Conservation (phyloP, 345 rosid genomes). For the Gossypium rotundifolium region DNA sequence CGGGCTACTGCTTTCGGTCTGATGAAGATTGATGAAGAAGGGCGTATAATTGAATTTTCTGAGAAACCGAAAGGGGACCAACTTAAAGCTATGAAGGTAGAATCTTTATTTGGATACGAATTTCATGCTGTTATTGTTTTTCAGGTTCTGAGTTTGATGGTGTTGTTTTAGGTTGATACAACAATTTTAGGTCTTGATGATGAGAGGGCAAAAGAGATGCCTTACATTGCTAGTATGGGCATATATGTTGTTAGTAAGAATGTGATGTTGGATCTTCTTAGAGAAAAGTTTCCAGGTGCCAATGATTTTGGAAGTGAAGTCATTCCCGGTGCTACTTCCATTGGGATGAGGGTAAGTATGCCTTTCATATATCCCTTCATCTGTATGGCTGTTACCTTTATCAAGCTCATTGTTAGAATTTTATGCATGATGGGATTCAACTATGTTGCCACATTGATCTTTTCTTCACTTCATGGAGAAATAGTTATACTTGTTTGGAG, state of each 20-base stretch:
- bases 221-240: conserved; percentile 97
- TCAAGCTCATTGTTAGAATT: background rate
- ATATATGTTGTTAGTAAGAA: conserved; percentile 88
- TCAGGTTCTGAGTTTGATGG: background rate
- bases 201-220: conserved; percentile 84
- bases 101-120: background rate
- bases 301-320: conserved; percentile 99
- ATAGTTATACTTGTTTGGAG: background rate
- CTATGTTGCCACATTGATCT: background rate
- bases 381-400: background rate
- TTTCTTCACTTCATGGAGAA: background rate
- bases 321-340: conserved; percentile 89
- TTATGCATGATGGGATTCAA: background rate
- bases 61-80: conserved; percentile 97
- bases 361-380: too few relatives aligned
- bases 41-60: conserved; percentile 80
- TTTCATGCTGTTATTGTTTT: background rate
- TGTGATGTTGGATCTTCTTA: conserved; percentile 78
- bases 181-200: conserved; percentile 92
- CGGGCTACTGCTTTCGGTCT: conserved; percentile 89
- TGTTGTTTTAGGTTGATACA: conserved; percentile 66
- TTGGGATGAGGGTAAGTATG: conserved; percentile 75
- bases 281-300: conserved; percentile 89
- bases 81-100: conserved; percentile 82
- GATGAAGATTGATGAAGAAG: conserved; percentile 98